phyloP scores from a whole-genome alignment of 208 protist genomes.

The Wallacemonas sp. region DNA sequence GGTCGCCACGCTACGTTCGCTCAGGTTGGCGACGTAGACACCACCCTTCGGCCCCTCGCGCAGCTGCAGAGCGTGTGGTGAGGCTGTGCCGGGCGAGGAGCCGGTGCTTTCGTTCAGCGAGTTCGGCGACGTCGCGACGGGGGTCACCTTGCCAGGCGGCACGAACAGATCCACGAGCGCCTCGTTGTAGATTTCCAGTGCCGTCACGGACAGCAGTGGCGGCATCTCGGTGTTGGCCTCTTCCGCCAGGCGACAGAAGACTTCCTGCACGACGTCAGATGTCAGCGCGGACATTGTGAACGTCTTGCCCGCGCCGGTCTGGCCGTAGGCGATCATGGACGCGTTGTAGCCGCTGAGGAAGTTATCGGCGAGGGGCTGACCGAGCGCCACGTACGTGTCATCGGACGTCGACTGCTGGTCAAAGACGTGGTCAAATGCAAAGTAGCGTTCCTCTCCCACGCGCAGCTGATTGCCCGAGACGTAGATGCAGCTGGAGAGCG shows the following conservation, averaged over 20 bases:
- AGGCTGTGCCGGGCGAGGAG: background rate
- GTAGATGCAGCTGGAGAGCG: conserved; percentile 38
- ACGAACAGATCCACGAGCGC: conserved; percentile 83
- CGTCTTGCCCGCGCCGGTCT: conserved; percentile 96
- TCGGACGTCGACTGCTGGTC: conserved; percentile 47
- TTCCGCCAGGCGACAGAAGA: conserved; percentile 74
- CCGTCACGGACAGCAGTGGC: conserved; percentile 48
- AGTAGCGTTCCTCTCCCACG: conserved; percentile 81
- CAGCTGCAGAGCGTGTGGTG: conserved; percentile 46
- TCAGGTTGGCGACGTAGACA: conserved; percentile 82
- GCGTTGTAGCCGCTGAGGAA: conserved; percentile 92
- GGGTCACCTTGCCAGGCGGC: background rate
- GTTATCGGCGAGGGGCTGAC: conserved; percentile 62
- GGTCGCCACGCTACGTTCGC: conserved; percentile 55
- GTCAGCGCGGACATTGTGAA: conserved; percentile 89
- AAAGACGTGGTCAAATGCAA: conserved; percentile 94
- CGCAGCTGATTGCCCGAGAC: conserved; percentile 68
- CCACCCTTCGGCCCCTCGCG: conserved; percentile 84
- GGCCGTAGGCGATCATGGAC: conserved; percentile 94
- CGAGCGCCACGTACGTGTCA: conserved; percentile 78
- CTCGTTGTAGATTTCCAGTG: conserved; percentile 96
- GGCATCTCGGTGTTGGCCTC: conserved; percentile 12
- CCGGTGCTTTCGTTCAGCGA: conserved; percentile 1
- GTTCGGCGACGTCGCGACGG: conserved; percentile 3
- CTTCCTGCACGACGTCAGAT: conserved; percentile 81